phyloP scores from a whole-genome alignment of 805 yeast species.

The Wickerhamiella sergipiensis region DNA sequence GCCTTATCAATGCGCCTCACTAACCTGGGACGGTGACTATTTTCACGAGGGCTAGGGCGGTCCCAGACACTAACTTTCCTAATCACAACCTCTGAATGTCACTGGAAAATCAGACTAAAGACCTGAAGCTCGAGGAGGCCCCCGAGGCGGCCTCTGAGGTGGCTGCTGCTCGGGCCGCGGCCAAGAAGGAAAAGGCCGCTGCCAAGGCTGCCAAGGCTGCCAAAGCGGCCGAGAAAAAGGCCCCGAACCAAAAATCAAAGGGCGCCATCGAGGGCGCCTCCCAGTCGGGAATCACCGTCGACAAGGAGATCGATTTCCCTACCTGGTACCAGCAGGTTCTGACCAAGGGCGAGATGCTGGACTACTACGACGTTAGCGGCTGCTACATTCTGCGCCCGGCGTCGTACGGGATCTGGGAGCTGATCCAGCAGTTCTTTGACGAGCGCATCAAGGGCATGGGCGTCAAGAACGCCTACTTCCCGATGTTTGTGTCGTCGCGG shows the following conservation, averaged over 20 bases:
- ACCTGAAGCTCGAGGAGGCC: constrained; percentile 6
- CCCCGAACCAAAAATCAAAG: constrained; percentile 27
- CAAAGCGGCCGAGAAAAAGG: constrained; percentile 39
- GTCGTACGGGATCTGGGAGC: constrained; percentile 90
- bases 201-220: constrained; percentile 71
- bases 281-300: constrained; percentile 79
- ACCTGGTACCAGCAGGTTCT: constrained; percentile 96
- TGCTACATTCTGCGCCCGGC: constrained; percentile 96
- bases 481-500: constrained; percentile 89
- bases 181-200: constrained; percentile 54
- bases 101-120: constrained; percentile 9
- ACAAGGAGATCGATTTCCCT: constrained; percentile 82
- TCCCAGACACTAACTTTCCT: not conserved
- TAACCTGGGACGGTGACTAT: not conserved
- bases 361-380: constrained; percentile 97
- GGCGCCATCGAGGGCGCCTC: constrained; percentile 4
- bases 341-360: constrained; percentile 96
- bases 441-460: constrained; percentile 69
- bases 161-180: not conserved
- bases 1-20: not conserved
- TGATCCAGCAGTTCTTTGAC: constrained; percentile 80
- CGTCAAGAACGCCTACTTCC: constrained; percentile 92
- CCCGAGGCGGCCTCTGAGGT: not conserved
- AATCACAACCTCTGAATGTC: constrained; percentile 6
- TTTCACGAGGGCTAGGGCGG: not conserved